These are phyloP conservation scores for Podaxis sp. DNA, from an alignment of 768 basidiomycete species.

Conservation along the genomic window DNA sequence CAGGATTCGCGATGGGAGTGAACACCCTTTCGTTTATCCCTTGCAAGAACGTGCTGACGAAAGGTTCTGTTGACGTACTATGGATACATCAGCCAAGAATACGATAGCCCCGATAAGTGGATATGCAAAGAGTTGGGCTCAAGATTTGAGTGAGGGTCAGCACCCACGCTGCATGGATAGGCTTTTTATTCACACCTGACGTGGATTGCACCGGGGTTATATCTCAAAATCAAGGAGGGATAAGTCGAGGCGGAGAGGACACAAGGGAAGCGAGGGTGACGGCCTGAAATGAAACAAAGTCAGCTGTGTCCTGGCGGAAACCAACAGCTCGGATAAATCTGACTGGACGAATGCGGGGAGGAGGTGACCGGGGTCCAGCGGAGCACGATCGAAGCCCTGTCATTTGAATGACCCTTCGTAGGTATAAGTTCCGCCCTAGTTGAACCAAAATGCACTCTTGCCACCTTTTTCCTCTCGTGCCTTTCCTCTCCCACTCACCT, in stretches of 20 bases:
- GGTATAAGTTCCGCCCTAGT: slow-evolving; percentile 61
- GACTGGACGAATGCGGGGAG: slow-evolving; percentile 18
- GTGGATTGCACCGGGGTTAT: neutral
- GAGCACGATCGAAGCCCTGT: slow-evolving; percentile 48
- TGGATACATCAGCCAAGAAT: neutral
- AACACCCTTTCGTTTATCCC: neutral
- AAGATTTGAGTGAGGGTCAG: slow-evolving; percentile 5
- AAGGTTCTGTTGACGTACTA: neutral
- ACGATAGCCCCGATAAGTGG: neutral
- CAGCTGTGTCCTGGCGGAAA: neutral
- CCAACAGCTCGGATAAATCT: slow-evolving; percentile 10
- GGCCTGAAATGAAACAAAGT: neutral
- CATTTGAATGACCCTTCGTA: slow-evolving; percentile 41
- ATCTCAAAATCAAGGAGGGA: neutral
- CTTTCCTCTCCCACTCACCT: slow-evolving; percentile 19
- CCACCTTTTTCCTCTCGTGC: slow-evolving; percentile 45
- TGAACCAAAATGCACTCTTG: slow-evolving; percentile 45
- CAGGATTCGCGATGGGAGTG: neutral
- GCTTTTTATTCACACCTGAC: slow-evolving; percentile 8
- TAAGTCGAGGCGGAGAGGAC: neutral
- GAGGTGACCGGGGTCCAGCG: slow-evolving; percentile 39
- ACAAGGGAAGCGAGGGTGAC: neutral
- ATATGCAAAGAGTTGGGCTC: neutral
- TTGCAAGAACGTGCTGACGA: neutral
- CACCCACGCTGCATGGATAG: slow-evolving; percentile 3